Conservation (phyloP, 805 yeast genomes). For the Pichia exigua region DNA sequence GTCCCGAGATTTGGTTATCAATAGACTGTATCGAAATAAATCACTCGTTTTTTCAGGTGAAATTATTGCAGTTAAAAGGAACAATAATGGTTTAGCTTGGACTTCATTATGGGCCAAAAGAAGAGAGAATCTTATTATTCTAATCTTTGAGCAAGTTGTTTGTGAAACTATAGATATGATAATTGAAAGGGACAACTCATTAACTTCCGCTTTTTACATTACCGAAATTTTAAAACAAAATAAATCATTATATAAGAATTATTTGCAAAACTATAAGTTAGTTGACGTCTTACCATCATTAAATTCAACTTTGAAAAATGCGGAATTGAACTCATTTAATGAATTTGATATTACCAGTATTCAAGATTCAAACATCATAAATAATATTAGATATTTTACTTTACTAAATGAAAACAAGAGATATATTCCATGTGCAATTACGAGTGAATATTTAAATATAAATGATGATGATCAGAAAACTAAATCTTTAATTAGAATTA, state of each 20-base stretch:
- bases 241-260: slow-evolving; percentile 16
- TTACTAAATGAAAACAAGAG: slow-evolving; percentile 31
- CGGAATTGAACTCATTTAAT: background rate
- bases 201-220: slow-evolving; percentile 9
- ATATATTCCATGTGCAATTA: slow-evolving; percentile 66
- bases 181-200: slow-evolving; percentile 31
- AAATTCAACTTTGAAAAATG: slow-evolving; percentile 11
- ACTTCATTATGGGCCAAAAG: slow-evolving; percentile 89
- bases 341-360: slow-evolving; percentile 9
- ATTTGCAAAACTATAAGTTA: slow-evolving; percentile 11
- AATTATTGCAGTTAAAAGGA: slow-evolving; percentile 68
- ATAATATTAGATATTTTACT: slow-evolving; percentile 58
- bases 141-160: slow-evolving; percentile 83
- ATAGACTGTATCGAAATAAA: slow-evolving; percentile 37
- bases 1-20: slow-evolving; percentile 60
- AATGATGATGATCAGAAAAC: slow-evolving; percentile 15
- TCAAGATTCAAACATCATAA: slow-evolving; percentile 37
- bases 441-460: slow-evolving; percentile 50
- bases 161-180: slow-evolving; percentile 57
- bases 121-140: slow-evolving; percentile 60
- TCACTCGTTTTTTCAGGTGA: slow-evolving; percentile 73
- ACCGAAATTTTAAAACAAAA: slow-evolving; percentile 7
- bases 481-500: slow-evolving; percentile 39
- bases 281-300: slow-evolving; percentile 19
- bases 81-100: slow-evolving; percentile 63